Conservation (phyloP, 768 basidiomycete species). For the Suillus paluster region DNA sequence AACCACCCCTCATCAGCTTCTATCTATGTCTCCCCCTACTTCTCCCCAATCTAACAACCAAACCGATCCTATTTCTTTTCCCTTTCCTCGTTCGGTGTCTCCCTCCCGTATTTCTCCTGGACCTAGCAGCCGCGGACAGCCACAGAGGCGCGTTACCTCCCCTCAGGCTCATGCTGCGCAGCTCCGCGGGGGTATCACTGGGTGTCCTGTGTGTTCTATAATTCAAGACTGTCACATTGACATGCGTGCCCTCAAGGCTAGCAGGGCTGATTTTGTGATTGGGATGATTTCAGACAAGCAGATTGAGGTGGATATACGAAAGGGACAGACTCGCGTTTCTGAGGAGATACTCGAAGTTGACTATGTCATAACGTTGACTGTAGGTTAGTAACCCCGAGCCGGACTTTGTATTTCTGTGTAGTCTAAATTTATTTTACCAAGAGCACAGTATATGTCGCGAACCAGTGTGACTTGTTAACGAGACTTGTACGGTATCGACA, state of each 20-base stretch:
- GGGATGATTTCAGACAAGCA: not conserved
- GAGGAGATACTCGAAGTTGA: not conserved
- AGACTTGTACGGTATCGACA: not conserved
- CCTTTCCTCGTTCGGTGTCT: not conserved
- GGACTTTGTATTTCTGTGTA: not conserved
- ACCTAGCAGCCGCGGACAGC: not conserved
- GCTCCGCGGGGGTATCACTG: not conserved
- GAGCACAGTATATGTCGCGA: not conserved
- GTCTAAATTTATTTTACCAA: not conserved
- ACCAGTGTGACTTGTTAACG: too few relatives aligned
- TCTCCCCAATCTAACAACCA: not conserved
- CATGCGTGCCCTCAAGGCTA: not conserved
- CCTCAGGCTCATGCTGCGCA: not conserved
- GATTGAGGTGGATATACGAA: not conserved
- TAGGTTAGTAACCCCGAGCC: not conserved
- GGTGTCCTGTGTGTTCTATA: constrained; percentile 7
- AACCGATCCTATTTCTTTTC: too few relatives aligned
- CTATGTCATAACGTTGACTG: not conserved
- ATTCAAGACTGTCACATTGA: not conserved
- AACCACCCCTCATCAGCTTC: too few relatives aligned
- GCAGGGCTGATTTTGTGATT: not conserved
- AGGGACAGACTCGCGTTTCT: not conserved
- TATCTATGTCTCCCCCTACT: not conserved
- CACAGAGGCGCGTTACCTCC: not conserved
- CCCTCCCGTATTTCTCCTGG: not conserved